Conservation (phyloP, 2,329 filamentous ascomycete genomes). For the Metarhizium humberi region DNA sequence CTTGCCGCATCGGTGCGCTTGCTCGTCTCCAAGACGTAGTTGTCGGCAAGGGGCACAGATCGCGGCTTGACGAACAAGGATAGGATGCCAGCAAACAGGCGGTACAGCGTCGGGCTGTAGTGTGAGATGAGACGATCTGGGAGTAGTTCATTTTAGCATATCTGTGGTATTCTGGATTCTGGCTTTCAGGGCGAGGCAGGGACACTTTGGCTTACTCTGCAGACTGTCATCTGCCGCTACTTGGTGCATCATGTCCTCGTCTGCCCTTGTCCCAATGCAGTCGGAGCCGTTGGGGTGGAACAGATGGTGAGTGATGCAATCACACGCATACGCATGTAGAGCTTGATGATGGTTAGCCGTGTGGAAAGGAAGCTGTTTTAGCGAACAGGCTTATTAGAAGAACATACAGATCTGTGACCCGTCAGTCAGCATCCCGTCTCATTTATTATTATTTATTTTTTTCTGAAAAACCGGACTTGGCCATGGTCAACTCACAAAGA, state of each 20-base stretch:
- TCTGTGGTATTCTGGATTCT: neutral
- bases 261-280: conserved; percentile 43
- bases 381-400: neutral
- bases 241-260: conserved; percentile 59
- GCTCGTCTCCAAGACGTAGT: conserved; percentile 46
- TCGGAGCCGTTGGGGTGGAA: conserved; percentile 57
- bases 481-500: conserved; percentile 43
- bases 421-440: conserved; percentile 1
- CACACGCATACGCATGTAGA: conserved; percentile 59
- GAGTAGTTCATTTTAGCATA: conserved; percentile 7
- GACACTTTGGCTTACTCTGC: conserved; percentile 37
- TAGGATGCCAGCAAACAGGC: conserved; percentile 34
- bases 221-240: conserved; percentile 59
- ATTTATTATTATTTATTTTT: neutral
- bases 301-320: conserved; percentile 60
- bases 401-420: conserved; percentile 4
- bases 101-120: conserved; percentile 44
- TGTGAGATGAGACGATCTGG: conserved; percentile 50
- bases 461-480: neutral
- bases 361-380: neutral
- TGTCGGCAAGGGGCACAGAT: conserved; percentile 47
- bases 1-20: conserved; percentile 33
- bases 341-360: conserved; percentile 10
- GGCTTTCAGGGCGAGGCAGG: neutral
- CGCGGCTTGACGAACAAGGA: conserved; percentile 43